phyloP scores from a whole-genome alignment of 192 early-diverging fungal genomes.

The Coemansia sp. region DNA sequence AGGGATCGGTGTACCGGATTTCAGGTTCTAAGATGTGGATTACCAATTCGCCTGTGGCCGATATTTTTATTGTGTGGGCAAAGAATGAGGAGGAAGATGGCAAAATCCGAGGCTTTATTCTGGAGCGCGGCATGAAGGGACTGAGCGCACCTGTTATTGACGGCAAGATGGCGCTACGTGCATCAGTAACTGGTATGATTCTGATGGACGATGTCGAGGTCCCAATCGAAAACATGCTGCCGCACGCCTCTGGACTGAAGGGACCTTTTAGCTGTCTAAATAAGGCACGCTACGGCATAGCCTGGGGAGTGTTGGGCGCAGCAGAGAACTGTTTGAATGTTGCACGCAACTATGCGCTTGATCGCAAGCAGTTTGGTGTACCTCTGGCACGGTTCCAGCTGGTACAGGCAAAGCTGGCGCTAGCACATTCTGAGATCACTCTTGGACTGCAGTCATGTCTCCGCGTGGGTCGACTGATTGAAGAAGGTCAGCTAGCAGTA shows the following conservation, averaged over 20 bases:
- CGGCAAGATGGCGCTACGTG: slow-evolving; percentile 93
- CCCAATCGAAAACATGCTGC: slow-evolving; percentile 86
- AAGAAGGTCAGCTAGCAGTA: slow-evolving; percentile 75
- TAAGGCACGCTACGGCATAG: slow-evolving; percentile 94
- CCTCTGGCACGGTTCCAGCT: slow-evolving; percentile 92
- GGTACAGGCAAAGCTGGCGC: slow-evolving; percentile 95
- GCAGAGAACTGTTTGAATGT: slow-evolving; percentile 88
- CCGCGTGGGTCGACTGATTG: slow-evolving; percentile 92
- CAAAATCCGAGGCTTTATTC: slow-evolving; percentile 89
- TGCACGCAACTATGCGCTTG: slow-evolving; percentile 86
- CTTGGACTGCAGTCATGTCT: slow-evolving; percentile 84
- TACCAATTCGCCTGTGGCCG: slow-evolving; percentile 97
- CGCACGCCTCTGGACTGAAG: slow-evolving; percentile 84
- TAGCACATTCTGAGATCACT: slow-evolving; percentile 89
- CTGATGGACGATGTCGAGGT: slow-evolving; percentile 98
- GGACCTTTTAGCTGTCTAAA: slow-evolving; percentile 98
- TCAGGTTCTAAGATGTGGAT: slow-evolving; percentile 98
- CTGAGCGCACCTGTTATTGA: slow-evolving; percentile 84
- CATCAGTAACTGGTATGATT: slow-evolving; percentile 95
- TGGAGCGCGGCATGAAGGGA: slow-evolving; percentile 95
- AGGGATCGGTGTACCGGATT: slow-evolving; percentile 71
- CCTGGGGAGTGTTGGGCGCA: slow-evolving; percentile 95
- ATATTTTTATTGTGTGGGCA: slow-evolving; percentile 96
- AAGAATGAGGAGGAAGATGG: slow-evolving; percentile 74
- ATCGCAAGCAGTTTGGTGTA: slow-evolving; percentile 89